Evolutionary conservation across 2,329 filamentous ascomycete species (phyloP).

Genomic region (Teratosphaeria nubilosa): DNA sequence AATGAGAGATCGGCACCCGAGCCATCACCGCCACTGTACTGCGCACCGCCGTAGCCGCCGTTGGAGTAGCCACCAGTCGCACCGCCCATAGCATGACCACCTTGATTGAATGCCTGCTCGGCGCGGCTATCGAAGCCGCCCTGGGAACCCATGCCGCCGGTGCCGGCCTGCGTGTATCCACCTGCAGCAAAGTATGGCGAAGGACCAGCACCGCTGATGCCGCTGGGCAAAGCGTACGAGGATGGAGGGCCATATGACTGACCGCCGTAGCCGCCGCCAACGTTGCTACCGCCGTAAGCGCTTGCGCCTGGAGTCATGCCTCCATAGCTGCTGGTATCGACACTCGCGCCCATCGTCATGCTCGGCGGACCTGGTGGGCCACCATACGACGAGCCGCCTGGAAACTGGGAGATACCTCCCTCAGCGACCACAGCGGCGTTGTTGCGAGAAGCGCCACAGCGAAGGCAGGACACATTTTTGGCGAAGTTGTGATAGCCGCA

Average conservation of each 20-base stretch:
- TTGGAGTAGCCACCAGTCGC: constrained; percentile 49
- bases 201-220: constrained; percentile 56
- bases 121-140: constrained; percentile 89
- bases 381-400: constrained; percentile 37
- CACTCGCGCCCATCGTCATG: constrained; percentile 47
- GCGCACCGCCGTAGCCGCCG: constrained; percentile 40
- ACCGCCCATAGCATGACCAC: constrained; percentile 67
- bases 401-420: constrained; percentile 52
- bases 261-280: constrained; percentile 48
- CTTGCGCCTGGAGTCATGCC: constrained; percentile 51
- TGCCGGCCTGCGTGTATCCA: constrained; percentile 48
- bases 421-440: constrained; percentile 91
- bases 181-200: constrained; percentile 77
- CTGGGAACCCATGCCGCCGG: constrained; percentile 56
- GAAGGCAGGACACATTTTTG: constrained; percentile 96
- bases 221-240: constrained; percentile 81
- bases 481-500: constrained; percentile 99
- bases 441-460: constrained; percentile 88
- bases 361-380: constrained; percentile 68
- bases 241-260: constrained; percentile 85
- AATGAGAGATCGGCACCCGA: constrained; percentile 69
- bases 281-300: constrained; percentile 57
- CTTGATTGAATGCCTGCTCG: constrained; percentile 76
- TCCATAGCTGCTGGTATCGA: constrained; percentile 19
- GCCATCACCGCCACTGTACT: constrained; percentile 35